Percentiles rank a stretch among this genome's conserved stretches.
Evolutionary conservation across 441 rosid species (phyloP).

Genomic region (Populus tomentosa): DNA sequence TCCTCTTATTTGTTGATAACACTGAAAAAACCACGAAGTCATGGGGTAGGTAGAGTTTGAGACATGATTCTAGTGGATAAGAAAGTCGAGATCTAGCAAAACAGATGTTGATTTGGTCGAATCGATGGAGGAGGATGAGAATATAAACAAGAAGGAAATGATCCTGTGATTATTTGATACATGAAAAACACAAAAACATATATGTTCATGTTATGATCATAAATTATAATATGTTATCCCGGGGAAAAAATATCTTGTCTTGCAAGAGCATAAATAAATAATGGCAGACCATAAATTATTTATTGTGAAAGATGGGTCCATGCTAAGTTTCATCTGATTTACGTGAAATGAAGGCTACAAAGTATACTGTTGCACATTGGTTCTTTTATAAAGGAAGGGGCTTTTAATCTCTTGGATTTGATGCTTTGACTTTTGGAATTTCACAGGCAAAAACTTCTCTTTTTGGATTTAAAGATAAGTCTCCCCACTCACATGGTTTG

Average conservation of each 20-base stretch:
- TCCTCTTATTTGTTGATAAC: neutral
- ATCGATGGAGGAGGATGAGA: neutral
- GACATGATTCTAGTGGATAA: neutral
- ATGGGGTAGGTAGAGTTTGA: neutral
- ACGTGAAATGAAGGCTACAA: slow-evolving; percentile 22
- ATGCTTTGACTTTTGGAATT: slow-evolving; percentile 59
- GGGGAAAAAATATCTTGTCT: neutral
- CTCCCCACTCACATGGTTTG: slow-evolving; percentile 65
- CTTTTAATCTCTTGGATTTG: slow-evolving; percentile 39
- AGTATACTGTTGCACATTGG: slow-evolving; percentile 19
- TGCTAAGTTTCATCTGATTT: neutral
- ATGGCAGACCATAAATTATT: neutral
- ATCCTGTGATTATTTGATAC: neutral
- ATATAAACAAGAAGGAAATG: neutral
- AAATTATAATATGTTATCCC: neutral
- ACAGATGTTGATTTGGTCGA: neutral
- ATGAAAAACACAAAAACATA: too few species aligned
- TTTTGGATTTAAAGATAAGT: slow-evolving; percentile 56
- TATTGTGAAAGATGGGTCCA: neutral
- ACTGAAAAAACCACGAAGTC: neutral
- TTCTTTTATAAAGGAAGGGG: slow-evolving; percentile 20
- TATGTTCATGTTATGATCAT: neutral
- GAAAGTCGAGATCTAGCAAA: neutral
- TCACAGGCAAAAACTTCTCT: slow-evolving; percentile 40
- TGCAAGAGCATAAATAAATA: neutral